Percentiles rank a stretch among this genome's conserved stretches.
These are phyloP conservation scores for Chlamydomonas reinhardtii DNA, from an alignment of 163 green algal genomes.

Conservation along the genomic window DNA sequence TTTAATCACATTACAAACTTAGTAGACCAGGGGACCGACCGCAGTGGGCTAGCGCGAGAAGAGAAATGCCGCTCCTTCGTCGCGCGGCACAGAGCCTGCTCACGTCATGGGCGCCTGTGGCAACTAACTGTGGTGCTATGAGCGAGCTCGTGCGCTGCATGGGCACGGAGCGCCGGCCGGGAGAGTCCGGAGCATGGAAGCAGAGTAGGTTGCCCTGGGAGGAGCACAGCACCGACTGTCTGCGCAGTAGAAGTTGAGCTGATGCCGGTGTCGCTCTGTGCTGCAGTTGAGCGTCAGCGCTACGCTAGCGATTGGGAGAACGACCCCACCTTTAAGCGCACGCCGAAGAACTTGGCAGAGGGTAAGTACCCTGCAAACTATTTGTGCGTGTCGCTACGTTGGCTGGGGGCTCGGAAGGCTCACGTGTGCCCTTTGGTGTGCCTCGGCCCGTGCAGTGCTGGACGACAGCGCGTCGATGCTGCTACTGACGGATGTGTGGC, in stretches of 20 bases:
- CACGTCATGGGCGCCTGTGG: constrained; percentile 28
- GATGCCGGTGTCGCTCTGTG: background rate
- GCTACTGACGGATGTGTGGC: constrained; percentile 94
- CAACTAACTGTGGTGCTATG: constrained; percentile 30
- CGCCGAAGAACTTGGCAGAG: constrained; percentile 67
- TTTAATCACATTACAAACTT: no score
- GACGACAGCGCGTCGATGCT: constrained; percentile 88
- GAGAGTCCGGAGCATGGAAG: constrained; percentile 63
- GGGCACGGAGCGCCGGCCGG: constrained; percentile 58
- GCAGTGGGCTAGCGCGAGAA: no score
- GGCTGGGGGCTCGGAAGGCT: no score
- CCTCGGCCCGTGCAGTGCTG: constrained; percentile 67
- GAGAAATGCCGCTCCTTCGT: constrained; percentile 43
- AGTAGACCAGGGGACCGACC: no score
- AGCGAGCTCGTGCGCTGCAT: constrained; percentile 30
- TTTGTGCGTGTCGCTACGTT: no score
- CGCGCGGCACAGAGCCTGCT: constrained; percentile 43
- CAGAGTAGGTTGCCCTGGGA: constrained; percentile 34
- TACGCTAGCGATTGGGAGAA: constrained; percentile 56
- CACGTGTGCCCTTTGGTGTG: no score
- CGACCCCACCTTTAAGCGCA: constrained; percentile 72
- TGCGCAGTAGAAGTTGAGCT: background rate
- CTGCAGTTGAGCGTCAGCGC: constrained; percentile 55
- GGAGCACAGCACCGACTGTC: background rate
- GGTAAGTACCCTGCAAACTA: constrained; percentile 18